phyloP scores from a whole-genome alignment of 352 stramenopile genomes.

The Phytopythium aichiense region DNA sequence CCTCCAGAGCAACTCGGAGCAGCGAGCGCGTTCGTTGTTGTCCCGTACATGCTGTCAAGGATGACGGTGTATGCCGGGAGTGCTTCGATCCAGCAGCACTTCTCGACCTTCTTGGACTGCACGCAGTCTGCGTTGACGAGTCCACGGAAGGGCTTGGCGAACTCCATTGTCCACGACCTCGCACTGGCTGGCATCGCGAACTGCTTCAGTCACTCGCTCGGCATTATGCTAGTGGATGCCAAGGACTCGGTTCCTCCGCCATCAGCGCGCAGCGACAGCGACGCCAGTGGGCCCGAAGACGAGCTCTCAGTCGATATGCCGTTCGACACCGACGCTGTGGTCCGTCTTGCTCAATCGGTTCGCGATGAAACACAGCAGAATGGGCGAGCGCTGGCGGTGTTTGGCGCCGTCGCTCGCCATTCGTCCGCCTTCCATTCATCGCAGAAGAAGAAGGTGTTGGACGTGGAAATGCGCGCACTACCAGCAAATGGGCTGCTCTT shows the following conservation, averaged over 20 bases:
- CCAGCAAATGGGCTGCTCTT: conserved; percentile 20
- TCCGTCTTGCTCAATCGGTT: neutral
- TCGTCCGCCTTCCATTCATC: conserved; percentile 29
- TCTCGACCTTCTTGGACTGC: neutral
- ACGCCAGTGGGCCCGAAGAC: neutral
- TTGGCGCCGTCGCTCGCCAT: conserved; percentile 29
- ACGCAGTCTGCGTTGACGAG: neutral
- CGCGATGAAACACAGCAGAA: neutral
- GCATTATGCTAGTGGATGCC: neutral
- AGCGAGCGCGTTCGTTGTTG: conserved; percentile 12
- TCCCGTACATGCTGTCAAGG: conserved; percentile 12
- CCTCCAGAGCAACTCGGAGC: neutral
- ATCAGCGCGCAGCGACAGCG: too few relatives aligned
- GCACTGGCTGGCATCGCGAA: neutral
- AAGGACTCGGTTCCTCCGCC: neutral
- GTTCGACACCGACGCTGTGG: neutral
- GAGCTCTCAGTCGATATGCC: neutral
- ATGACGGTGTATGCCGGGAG: conserved; percentile 21
- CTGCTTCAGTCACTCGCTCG: neutral
- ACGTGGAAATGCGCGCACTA: conserved; percentile 35
- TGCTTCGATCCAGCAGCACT: conserved; percentile 5
- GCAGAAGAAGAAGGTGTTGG: conserved; percentile 48
- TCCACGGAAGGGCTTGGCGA: neutral
- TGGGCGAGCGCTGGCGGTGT: neutral
- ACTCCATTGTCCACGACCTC: neutral